Conservation (phyloP, 441 rosid species). For the Gossypium aridum region DNA sequence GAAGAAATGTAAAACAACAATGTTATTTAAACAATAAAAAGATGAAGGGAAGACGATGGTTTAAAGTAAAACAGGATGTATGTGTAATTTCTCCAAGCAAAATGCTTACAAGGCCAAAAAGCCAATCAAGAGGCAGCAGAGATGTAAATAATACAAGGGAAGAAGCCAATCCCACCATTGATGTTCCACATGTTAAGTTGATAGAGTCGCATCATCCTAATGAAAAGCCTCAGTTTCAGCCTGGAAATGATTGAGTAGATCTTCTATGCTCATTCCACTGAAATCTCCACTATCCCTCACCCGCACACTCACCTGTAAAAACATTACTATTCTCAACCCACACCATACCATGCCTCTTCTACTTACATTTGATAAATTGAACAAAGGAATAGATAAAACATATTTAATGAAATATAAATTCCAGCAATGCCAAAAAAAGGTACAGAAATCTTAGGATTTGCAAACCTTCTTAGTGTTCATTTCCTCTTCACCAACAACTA, state of each 20-base stretch:
- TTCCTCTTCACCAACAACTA: conserved; percentile 94
- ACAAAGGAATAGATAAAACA: not conserved
- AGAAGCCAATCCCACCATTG: no score
- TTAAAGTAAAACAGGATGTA: no score
- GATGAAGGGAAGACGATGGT: no score
- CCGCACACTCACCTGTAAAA: conserved; percentile 56
- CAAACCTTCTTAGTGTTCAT: conserved; percentile 70
- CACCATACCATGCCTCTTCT: not conserved
- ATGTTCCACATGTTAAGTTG: no score
- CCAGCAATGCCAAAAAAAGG: not conserved
- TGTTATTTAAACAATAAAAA: no score
- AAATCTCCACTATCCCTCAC: conserved; percentile 69
- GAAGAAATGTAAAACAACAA: no score
- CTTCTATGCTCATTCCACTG: conserved; percentile 50
- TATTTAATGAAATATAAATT: not conserved
- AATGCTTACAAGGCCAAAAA: no score
- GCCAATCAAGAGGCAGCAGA: no score
- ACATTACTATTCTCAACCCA: not conserved
- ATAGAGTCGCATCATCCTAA: conserved; percentile 20
- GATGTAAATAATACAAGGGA: no score
- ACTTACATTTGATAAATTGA: not conserved
- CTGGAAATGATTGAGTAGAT: conserved; percentile 54
- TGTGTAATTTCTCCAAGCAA: no score
- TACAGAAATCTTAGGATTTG: not conserved
- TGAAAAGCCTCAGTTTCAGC: conserved; percentile 56